Evolutionary conservation across 2,329 filamentous ascomycete species (phyloP).

Genomic region (Neocatenulostroma microsporum): DNA sequence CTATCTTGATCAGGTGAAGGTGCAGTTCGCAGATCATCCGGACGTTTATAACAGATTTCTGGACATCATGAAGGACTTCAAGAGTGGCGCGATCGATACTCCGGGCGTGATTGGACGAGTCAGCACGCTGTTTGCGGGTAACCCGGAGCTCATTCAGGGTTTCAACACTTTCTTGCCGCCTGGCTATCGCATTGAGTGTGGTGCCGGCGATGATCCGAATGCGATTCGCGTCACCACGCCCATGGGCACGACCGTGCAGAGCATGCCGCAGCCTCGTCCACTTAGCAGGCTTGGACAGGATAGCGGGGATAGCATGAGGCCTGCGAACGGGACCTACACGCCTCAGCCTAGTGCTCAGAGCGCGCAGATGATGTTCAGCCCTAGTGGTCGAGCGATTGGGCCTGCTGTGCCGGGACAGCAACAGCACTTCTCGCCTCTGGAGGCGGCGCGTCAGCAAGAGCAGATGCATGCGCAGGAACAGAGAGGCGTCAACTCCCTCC

Average conservation of each 20-base stretch:
- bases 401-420: constrained; percentile 31
- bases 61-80: constrained; percentile 99
- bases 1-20: constrained; percentile 96
- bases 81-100: constrained; percentile 96
- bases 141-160: constrained; percentile 80
- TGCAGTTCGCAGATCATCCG: constrained; percentile 92
- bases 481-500: constrained; percentile 57
- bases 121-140: constrained; percentile 88
- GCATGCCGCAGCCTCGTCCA: constrained; percentile 56
- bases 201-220: constrained; percentile 86
- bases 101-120: constrained; percentile 96
- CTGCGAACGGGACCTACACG: constrained; percentile 33
- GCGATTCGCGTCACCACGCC: constrained; percentile 95
- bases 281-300: constrained; percentile 29
- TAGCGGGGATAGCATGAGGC: constrained; percentile 17
- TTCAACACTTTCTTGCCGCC: constrained; percentile 96
- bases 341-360: constrained; percentile 30
- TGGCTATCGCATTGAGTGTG: constrained; percentile 94
- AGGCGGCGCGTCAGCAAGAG: constrained; percentile 26
- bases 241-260: constrained; percentile 91
- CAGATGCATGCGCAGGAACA: constrained; percentile 55
- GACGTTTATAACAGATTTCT: constrained; percentile 96
- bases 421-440: constrained; percentile 23
- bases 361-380: constrained; percentile 36
- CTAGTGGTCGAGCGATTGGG: constrained; percentile 36